Base-by-base conservation (phyloP, 2,329 filamentous ascomycete species). In the Pseudogymnoascus sp. region DNA sequence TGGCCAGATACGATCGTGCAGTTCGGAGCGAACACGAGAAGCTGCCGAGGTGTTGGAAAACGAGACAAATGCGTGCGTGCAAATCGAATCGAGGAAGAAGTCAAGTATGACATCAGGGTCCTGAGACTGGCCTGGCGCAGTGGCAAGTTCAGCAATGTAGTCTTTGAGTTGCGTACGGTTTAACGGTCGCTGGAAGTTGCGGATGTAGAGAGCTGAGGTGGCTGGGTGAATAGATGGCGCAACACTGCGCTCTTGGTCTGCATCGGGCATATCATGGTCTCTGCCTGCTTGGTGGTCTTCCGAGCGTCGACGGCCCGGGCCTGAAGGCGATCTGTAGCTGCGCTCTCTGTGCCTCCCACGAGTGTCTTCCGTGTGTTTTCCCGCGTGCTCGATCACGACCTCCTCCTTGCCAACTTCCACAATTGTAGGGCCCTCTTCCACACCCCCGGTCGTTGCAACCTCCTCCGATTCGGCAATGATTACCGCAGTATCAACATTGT, bases 161-260 rank as follows among this genome's bases (percentile, higher is more conserved):
- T 83, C 80, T 69, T 84, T 85, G 1, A 97, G 82, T 16, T 80
- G 79, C 25, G 80, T 77, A 0, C 86, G 83, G 64, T 91, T 88
- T 21, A 97, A 80, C 8, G 95, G 93, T 55, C 93, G 88, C 85
- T 96, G 93, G 62, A 97, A 85, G 70, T 96, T 88, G 73, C 88
- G 88, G 69, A 97, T 95, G 76, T 97, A 97, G 55, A 97, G 79
- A 14, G 90, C 88, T 33, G 85, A 77, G 2, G 92, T 93, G 4
- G 88, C 86, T 21, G 85, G 83, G 73, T 95, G 90, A 37, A 87
- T 75, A 0, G 90, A 82, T 5, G 88, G 86, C 25, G 76, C 71
- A 14, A 82, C 75, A 18, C 63, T 62, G 45, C 69, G 66, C 60
- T 73, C 72, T 43, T 65, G 63, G 59, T 73, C 66, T 41, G 59